Base-by-base conservation (phyloP, 352 stramenopile genomes). In the Globisporangium acanthophoron region DNA sequence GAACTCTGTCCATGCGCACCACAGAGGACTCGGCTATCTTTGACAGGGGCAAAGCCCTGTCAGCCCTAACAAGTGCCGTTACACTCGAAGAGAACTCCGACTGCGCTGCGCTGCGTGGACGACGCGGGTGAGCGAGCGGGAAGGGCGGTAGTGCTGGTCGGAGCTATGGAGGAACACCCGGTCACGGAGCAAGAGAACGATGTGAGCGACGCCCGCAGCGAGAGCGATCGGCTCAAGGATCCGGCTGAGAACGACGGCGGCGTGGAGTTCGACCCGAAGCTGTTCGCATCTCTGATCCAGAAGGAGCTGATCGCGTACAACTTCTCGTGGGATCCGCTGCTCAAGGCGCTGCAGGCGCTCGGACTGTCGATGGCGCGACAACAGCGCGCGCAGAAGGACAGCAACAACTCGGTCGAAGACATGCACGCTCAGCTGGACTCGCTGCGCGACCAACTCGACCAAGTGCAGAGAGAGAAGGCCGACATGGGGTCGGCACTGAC, bases 221-320 rank as follows among this genome's bases (percentile, higher is more conserved):
- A 40, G n/a, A 27, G 43, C 31, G 33, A 37, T 37, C 33, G 33
- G 5, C 33, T 37, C 8, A 69, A 65, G 21, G 46, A 29, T 18
- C 33, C 51, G 49, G 18, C 13, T 15, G 20, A 29, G 35, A 18
- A 13, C 0, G 67, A 67, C 12, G 62, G 40, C 9, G 67, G 61
- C 13, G 55, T 54, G n/a, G 59, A 57, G 12, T 80, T 83, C 24
- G 69, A 83, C 48, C 52, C 70, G 40, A 66, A 79, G n/a, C 20
- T 64, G 13, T 92, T 92, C 47, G 74, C 73, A 11, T 72, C 67
- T 9, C 45, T 92, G 52, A 71, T 94, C 54, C 66, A 88, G 54
- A 73, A 78, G 24, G 75, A 89, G 21, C 56, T 94, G 8, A 84
- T 92, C 35, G 64, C 78, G 52, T 90, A 88, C 66, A 87, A 62